Evolutionary conservation across 2,329 filamentous ascomycete genomes (phyloP), one percentile per base, ranked within the genome.

Genomic region (Akanthomyces uredinophilus): DNA sequence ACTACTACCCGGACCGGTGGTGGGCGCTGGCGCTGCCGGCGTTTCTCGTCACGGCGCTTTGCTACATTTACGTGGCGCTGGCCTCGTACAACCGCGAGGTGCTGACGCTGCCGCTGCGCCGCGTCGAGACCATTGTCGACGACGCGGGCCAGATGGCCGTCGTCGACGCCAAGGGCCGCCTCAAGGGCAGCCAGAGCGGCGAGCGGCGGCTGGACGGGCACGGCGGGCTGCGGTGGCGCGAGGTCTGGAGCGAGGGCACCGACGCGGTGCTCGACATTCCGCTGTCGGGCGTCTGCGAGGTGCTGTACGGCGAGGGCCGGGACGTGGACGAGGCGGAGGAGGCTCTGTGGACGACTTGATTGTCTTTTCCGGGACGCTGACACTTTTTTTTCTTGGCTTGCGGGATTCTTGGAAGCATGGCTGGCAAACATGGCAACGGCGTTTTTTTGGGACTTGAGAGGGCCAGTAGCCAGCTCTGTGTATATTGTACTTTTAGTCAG

Each of bases 211-310:
- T 72, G 58, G 68, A 73, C 39, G 73, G 73, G 46, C 70, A 70
- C 35, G 78, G 76, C 43, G 69, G 65, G 62, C 68, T 83, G 66
- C 84, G 92, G 70, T 98, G 95, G 94, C 87, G 83, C 70, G 83
- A 81, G 63, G 82, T 96, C 20, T 99, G 95, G 95, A 92, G 87
- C 70, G 87, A 91, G 68, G 92, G 95, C 20, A 99, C 95, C 0
- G 95, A 99, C 80, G 95, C 92, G 1, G 95, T 98, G 8, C 90
- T 99, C 90, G 95, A 99, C 77, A 88, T 99, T 54, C 95, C 95
- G 8, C 84, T 98, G 66, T 93, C 92, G 11, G 95, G 94, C 0
- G 94, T 98, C 2, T 98, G 94, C 71, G 93, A 99, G 78, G 87
- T 99, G 39, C 73, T 99, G 24, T 99, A 98, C 74, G 93, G 92